Evolutionary conservation across 169 alveolate species (phyloP), one percentile per base, ranked within the genome.

Genomic region (Toxoplasma gondii): DNA sequence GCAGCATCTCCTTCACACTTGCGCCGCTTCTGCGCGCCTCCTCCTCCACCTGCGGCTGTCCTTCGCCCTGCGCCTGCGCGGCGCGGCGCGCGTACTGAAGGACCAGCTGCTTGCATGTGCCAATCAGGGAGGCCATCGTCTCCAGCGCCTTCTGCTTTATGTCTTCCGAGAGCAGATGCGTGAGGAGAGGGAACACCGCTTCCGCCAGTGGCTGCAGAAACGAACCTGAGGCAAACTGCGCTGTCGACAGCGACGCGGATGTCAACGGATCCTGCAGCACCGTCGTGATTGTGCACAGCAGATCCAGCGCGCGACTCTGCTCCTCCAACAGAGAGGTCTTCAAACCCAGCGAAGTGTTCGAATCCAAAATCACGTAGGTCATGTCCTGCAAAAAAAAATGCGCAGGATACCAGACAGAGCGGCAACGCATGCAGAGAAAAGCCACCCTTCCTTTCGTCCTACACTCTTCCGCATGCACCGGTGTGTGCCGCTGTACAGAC

Each of bases 101-200:
- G 38, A 36, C 90, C 10, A 58, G 19, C 45, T 88, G 53, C 41
- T 17, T 16, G 70, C 92, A 45, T 27, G 84, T 36, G n/a, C 94
- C 97, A 45, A 97, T 97, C 87, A 97, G 94, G n/a, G 97, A 93
- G 53, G 98, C 98, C 95, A 97, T 93, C 16, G 98, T 97, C 29
- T 93, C 93, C 45, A 97, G 94, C 31, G 98, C 97, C 93, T 93
- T 96, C 93, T 97, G 96, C 92, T 96, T 97, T 84, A 97, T 88
- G n/a, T 97, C 98, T 74, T 96, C 97, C 24, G 98, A 95, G 64
- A 97, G 95, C 86, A 96, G 95, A 88, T 95, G 95, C 70, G 95
- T 64, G 87, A 97, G 92, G 82, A 97, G 94, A 12, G 98, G 98
- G 88, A 96, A 36, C 0, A 97, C 95, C 31, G 98, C 98, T 54